Evolutionary conservation across 2,329 filamentous ascomycete species (phyloP), one percentile per base, ranked within the genome.

Genomic region (Neonectria magnoliae): DNA sequence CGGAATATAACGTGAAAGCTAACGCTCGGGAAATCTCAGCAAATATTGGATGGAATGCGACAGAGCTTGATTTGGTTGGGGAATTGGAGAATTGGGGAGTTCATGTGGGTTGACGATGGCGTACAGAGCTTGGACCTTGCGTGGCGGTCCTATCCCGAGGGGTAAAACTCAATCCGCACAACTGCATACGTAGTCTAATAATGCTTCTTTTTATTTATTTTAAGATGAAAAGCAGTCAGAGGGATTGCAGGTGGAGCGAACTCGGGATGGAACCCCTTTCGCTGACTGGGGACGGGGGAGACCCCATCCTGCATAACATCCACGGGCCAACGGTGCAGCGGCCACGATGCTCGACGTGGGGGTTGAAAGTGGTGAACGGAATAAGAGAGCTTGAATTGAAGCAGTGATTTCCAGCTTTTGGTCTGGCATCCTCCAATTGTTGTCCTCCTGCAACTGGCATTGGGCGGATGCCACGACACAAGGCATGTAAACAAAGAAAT

Each of bases 261-360:
- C 20, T n/a, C 11, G 42, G 44, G 44, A 42, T 7, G 41, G 27
- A 58, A 14, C 33, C n/a, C 25, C 45, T 45, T 60, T 36, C 27
- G n/a, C 48, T 29, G 50, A 59, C 44, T 18, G 36, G 61, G 36
- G 56, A 64, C 51, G 25, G 44, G 61, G 51, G 36, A 42, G 22
- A 42, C 48, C 48, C 47, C 33, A 25, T 29, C n/a, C 53, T 63
- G 60, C 55, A 63, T 20, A 56, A 48, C 60, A 63, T 58, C 41
- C 47, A 52, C 14, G 25, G 16, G 60, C 55, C 16, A 29, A 33
- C 48, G 38, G 53, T 18, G 22, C 22, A 14, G 54, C 29, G 54
- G 18, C 54, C 48, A 22, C 42, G 41, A 58, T 33, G 57, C 9
- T n/a, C 18, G 14, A 33, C 47, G 48, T 52, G 47, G 54, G 59